phyloP scores from a whole-genome alignment of 257 asterid species.

The Solanum virginianum region DNA sequence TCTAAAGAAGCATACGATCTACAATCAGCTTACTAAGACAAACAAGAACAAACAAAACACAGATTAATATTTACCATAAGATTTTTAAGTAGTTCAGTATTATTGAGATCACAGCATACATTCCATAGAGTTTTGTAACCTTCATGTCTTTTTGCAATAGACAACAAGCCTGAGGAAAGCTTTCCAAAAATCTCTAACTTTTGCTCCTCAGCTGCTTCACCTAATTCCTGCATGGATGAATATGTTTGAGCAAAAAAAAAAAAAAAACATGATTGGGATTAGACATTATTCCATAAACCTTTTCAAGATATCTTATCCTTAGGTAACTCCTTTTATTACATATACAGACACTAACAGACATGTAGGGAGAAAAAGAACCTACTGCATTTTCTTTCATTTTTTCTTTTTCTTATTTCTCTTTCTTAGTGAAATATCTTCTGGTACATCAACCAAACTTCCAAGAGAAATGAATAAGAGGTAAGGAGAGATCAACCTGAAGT shows the following conservation, averaged over 20 bases:
- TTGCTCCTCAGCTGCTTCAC: slow-evolving; percentile 33
- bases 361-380: not conserved
- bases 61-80: slow-evolving; percentile 54
- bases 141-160: slow-evolving; percentile 78
- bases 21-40: not conserved
- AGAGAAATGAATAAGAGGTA: not conserved
- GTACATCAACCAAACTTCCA: not conserved
- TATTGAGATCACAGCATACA: slow-evolving; percentile 61
- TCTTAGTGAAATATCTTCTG: not conserved
- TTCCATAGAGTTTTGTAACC: slow-evolving; percentile 79
- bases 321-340: not conserved
- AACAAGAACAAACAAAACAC: not conserved
- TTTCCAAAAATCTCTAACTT: slow-evolving; percentile 33
- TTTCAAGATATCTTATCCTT: not conserved
- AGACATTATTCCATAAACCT: not conserved
- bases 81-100: slow-evolving; percentile 65
- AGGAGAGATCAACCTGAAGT: slow-evolving; percentile 31
- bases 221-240: slow-evolving; percentile 40
- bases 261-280: not conserved
- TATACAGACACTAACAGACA: not conserved
- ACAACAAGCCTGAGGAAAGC: slow-evolving; percentile 56
- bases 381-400: not conserved
- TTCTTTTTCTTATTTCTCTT: not conserved
- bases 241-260: not conserved
- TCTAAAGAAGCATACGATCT: not conserved